Percentiles rank a stretch among this genome's conserved stretches.
Conservation (phyloP, 2,329 filamentous ascomycete genomes). For the Aspergillus ochraceus region DNA sequence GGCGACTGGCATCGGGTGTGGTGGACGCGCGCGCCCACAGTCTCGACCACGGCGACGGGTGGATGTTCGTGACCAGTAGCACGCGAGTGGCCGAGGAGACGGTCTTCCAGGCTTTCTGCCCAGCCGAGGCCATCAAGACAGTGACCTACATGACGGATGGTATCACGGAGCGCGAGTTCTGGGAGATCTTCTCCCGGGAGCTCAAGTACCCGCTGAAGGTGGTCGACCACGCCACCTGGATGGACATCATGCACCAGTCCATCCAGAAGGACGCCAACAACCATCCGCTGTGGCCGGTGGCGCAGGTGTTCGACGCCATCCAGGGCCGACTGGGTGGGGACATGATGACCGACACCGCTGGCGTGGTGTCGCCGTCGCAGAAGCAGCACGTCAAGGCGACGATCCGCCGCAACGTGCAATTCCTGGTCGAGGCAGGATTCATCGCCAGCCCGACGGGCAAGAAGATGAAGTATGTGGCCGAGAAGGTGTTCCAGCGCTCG, state of each 20-base stretch:
- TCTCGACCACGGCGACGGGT: constrained; percentile 5
- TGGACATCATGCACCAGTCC: constrained; percentile 8
- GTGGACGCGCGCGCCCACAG: constrained; percentile 10
- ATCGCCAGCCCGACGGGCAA: constrained; percentile 15
- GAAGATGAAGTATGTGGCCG: constrained; percentile 15
- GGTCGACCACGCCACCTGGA: constrained; percentile 4
- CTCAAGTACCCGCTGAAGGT: constrained; percentile 11
- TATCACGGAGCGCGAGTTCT: constrained; percentile 15
- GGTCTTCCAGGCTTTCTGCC: constrained; percentile 13
- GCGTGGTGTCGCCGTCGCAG: constrained; percentile 12
- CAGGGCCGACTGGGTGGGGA: constrained; percentile 9
- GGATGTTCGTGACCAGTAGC: constrained; percentile 14
- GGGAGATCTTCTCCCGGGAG: constrained; percentile 13
- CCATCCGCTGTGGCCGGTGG: constrained; percentile 15
- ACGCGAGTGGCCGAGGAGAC: constrained; percentile 14
- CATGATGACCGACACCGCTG: constrained; percentile 1
- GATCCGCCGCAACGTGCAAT: constrained; percentile 13
- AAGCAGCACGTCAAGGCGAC: constrained; percentile 15
- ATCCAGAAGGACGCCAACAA: constrained; percentile 1
- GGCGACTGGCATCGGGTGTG: constrained; percentile 14
- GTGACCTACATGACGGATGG: constrained; percentile 11
- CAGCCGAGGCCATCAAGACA: constrained; percentile 2
- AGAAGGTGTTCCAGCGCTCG: constrained; percentile 15
- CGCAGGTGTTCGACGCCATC: constrained; percentile 8
- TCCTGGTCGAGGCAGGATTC: constrained; percentile 13